Percentiles rank a stretch among this genome's conserved stretches.
phyloP scores from a whole-genome alignment of 75 land plant species.

The Selaginella moellendorffii region DNA sequence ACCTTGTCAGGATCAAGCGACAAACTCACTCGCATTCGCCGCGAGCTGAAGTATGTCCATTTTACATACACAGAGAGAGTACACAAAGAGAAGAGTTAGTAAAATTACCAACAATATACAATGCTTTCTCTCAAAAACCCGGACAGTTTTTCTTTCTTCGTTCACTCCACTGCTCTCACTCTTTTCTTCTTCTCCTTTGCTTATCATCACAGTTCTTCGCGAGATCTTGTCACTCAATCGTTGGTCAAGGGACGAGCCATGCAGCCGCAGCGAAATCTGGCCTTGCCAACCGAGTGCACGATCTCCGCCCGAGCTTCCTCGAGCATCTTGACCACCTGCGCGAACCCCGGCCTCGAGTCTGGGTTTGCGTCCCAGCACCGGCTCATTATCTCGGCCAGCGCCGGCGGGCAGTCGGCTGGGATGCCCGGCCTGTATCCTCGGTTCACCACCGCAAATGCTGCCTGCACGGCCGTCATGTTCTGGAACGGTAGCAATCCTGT shows the following conservation, averaged over 20 bases:
- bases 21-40: too few species aligned
- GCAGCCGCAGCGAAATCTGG: background rate
- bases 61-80: too few species aligned
- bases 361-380: background rate
- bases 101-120: background rate
- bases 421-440: background rate
- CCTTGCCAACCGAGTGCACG: background rate
- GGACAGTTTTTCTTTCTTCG: too few species aligned
- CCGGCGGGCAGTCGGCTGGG: background rate
- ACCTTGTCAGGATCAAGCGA: too few species aligned
- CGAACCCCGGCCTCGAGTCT: background rate
- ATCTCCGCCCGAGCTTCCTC: background rate
- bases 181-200: too few species aligned
- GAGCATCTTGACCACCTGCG: background rate
- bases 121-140: too few species aligned
- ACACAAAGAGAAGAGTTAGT: background rate
- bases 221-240: too few species aligned
- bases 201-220: too few species aligned
- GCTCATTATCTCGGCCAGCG: background rate
- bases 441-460: background rate
- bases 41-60: too few species aligned
- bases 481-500: constrained; percentile 5
- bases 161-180: too few species aligned
- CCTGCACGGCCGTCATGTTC: constrained; percentile 8
- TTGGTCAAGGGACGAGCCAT: background rate